A percentile compares a stretch with the other conserved stretches of the same genome.
Conservation (phyloP, 2,329 filamentous ascomycete species). For the Colletotrichum brevisporum region DNA sequence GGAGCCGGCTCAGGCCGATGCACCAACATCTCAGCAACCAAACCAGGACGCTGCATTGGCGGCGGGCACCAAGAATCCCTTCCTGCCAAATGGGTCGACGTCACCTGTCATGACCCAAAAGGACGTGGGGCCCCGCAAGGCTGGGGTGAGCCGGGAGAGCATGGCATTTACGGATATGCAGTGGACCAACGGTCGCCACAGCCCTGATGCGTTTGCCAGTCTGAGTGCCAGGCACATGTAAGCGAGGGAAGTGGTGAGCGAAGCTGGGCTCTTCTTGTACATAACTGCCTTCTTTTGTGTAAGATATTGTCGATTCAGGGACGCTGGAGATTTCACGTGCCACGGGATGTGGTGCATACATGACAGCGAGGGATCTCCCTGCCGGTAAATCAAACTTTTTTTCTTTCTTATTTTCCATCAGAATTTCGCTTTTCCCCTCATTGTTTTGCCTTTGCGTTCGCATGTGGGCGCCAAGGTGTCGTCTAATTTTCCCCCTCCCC, state of each 20-base stretch:
- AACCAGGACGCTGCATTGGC: conserved; percentile 42
- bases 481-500: no score
- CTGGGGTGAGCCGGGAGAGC: conserved; percentile 77
- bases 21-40: conserved; percentile 39
- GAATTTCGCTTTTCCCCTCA: no score
- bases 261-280: conserved; percentile 23
- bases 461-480: no score
- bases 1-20: conserved; percentile 25
- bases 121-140: conserved; percentile 42
- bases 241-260: background rate
- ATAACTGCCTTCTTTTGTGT: conserved; percentile 24
- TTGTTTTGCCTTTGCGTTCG: no score
- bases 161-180: conserved; percentile 75
- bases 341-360: no score
- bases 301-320: conserved; percentile 22
- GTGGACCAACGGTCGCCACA: conserved; percentile 80
- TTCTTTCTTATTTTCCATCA: no score
- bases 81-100: conserved; percentile 55
- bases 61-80: conserved; percentile 70
- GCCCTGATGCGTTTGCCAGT: conserved; percentile 84
- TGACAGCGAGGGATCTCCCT: no score
- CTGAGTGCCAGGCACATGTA: conserved; percentile 73
- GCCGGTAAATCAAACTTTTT: no score
- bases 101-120: conserved; percentile 39
- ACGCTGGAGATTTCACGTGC: conserved; percentile 11